phyloP scores from a whole-genome alignment of 805 yeast genomes.

The Hanseniaspora valbyensis region DNA sequence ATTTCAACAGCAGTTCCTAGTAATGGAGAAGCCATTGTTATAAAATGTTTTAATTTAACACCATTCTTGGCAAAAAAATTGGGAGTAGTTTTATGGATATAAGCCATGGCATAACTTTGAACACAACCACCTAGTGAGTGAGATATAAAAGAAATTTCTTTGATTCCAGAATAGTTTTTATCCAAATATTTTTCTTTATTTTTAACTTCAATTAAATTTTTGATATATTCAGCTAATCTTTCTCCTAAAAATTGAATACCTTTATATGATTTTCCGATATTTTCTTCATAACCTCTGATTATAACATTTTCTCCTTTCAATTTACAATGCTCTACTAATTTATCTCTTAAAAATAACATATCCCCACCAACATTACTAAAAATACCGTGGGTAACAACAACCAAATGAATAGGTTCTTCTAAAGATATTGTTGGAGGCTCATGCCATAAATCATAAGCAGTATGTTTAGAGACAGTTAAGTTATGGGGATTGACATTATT shows the following conservation, averaged over 20 bases:
- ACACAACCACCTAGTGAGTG: constrained; percentile 91
- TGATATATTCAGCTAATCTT: constrained; percentile 62
- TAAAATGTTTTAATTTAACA: constrained; percentile 63
- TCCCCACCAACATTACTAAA: constrained; percentile 87
- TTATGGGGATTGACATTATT: constrained; percentile 18
- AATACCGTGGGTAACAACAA: constrained; percentile 80
- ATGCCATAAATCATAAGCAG: constrained; percentile 68
- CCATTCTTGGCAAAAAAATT: constrained; percentile 44
- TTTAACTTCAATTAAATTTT: constrained; percentile 38
- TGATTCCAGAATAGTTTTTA: constrained; percentile 24
- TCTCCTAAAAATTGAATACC: constrained; percentile 80
- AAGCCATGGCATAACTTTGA: constrained; percentile 83
- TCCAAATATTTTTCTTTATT: constrained; percentile 34
- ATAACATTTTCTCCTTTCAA: constrained; percentile 54
- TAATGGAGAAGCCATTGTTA: constrained; percentile 78
- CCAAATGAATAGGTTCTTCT: constrained; percentile 61
- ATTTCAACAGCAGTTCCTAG: constrained; percentile 81
- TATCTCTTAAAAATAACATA: constrained; percentile 76
- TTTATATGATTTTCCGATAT: constrained; percentile 76
- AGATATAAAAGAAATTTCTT: constrained; percentile 68
- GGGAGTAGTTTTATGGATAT: constrained; percentile 51
- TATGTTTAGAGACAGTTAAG: constrained; percentile 31
- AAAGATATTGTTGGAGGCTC: constrained; percentile 41
- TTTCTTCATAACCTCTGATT: constrained; percentile 72
- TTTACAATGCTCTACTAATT: constrained; percentile 42